phyloP scores from a whole-genome alignment of 495 filamentous ascomycete species.

The Lichenothelia convexa region DNA sequence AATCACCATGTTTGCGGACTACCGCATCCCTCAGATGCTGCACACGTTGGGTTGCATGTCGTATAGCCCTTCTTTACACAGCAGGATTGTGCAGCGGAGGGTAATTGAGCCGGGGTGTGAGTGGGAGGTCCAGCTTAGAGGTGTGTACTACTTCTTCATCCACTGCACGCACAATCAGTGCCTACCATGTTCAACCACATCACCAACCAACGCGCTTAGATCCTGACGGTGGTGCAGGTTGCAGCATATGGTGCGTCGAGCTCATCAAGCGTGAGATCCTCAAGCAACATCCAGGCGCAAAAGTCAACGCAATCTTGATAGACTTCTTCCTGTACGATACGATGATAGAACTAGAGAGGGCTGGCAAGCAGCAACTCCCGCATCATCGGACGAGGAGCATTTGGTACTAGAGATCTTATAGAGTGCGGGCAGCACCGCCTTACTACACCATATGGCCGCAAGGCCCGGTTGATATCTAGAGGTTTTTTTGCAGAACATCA shows the following conservation, averaged over 20 bases:
- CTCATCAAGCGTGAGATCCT: constrained; percentile 71
- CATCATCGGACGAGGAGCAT: constrained; percentile 89
- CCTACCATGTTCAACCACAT: background rate
- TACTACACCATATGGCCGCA: too few species aligned
- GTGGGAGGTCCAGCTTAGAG: constrained; percentile 81
- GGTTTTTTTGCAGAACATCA: too few species aligned
- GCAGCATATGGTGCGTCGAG: constrained; percentile 88
- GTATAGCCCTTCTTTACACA: constrained; percentile 63
- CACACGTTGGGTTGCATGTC: constrained; percentile 62
- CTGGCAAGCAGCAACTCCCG: constrained; percentile 27
- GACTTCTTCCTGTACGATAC: constrained; percentile 95
- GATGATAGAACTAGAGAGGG: constrained; percentile 62
- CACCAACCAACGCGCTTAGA: background rate
- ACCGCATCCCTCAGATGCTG: constrained; percentile 88
- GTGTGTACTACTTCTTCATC: background rate
- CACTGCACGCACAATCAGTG: background rate
- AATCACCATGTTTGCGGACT: constrained; percentile 98
- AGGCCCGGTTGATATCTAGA: too few species aligned
- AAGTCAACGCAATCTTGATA: constrained; percentile 77
- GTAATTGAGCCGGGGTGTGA: constrained; percentile 42
- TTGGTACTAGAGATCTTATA: too few species aligned
- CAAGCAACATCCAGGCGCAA: constrained; percentile 44
- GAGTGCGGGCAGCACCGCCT: too few species aligned
- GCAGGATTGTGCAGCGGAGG: too few species aligned
- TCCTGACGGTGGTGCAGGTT: constrained; percentile 25